Evolutionary conservation across 2,329 filamentous ascomycete species (phyloP).

Genomic region (Salinomyces thailandicus): DNA sequence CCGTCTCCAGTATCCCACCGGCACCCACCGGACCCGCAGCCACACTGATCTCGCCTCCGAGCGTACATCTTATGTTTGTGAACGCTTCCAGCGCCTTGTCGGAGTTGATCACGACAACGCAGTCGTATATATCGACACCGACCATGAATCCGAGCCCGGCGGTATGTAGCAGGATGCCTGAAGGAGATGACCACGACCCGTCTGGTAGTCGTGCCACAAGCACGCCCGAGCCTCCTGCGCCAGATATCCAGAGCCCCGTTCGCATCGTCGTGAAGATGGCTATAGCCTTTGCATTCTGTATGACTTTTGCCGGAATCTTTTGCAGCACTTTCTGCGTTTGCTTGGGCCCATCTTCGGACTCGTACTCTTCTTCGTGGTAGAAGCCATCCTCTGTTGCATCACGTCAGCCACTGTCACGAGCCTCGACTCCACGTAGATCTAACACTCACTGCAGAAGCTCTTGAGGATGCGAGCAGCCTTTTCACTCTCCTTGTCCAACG

Average conservation of each 20-base stretch:
- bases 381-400: slow-evolving; percentile 51
- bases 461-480: slow-evolving; percentile 83
- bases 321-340: slow-evolving; percentile 57
- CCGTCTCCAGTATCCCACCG: slow-evolving; percentile 61
- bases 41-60: slow-evolving; percentile 72
- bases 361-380: slow-evolving; percentile 46
- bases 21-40: slow-evolving; percentile 67
- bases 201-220: slow-evolving; percentile 75
- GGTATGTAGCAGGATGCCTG: slow-evolving; percentile 82
- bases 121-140: slow-evolving; percentile 92
- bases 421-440: neutral
- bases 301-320: slow-evolving; percentile 75
- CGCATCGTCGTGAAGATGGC: slow-evolving; percentile 95
- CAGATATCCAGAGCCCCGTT: slow-evolving; percentile 81
- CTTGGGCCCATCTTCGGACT: slow-evolving; percentile 40
- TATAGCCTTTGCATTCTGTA: slow-evolving; percentile 79
- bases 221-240: slow-evolving; percentile 80
- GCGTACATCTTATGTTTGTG: slow-evolving; percentile 63
- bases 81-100: slow-evolving; percentile 75
- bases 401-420: slow-evolving; percentile 4
- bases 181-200: slow-evolving; percentile 83
- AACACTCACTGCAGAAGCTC: slow-evolving; percentile 70
- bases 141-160: slow-evolving; percentile 80
- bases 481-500: slow-evolving; percentile 78
- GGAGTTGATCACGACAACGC: slow-evolving; percentile 85